Conservation (phyloP, 1,284 basidiomycete species). For the Xanthoconium separans region DNA sequence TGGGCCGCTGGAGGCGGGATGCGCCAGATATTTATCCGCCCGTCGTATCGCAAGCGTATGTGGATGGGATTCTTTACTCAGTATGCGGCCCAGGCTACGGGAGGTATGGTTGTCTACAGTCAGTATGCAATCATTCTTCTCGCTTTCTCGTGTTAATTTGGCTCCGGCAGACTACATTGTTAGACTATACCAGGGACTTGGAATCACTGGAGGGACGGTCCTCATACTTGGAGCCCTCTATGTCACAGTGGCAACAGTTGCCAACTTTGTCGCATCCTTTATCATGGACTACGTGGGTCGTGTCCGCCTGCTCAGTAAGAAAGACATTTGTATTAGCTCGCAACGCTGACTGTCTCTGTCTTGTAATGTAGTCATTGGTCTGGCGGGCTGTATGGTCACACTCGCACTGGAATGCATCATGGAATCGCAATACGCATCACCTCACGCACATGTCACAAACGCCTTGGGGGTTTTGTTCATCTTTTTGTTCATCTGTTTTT, state of each 20-base stretch:
- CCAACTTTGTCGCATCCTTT: neutral
- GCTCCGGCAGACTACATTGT: neutral
- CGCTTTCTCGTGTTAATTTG: neutral
- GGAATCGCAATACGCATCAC: neutral
- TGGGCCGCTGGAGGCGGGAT: neutral
- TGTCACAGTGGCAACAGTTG: neutral
- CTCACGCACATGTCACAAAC: neutral
- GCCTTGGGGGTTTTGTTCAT: neutral
- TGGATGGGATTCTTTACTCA: neutral
- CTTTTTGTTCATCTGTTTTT: neutral
- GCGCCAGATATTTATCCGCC: neutral
- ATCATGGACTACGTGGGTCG: neutral
- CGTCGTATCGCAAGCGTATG: neutral
- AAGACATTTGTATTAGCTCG: neutral
- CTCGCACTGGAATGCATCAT: neutral
- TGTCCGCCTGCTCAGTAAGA: neutral
- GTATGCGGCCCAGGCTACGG: neutral
- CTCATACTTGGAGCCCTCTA: neutral
- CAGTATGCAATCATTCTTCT: neutral
- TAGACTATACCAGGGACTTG: neutral
- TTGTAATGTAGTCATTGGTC: neutral
- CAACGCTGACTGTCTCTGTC: neutral
- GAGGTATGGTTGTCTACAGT: neutral
- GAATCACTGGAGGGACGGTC: neutral
- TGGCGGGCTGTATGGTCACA: neutral